Percentiles rank a stretch among this genome's conserved stretches.
These are phyloP conservation scores for Abrus pulchellus DNA, from an alignment of 306 rosid species.

Conservation along the genomic window DNA sequence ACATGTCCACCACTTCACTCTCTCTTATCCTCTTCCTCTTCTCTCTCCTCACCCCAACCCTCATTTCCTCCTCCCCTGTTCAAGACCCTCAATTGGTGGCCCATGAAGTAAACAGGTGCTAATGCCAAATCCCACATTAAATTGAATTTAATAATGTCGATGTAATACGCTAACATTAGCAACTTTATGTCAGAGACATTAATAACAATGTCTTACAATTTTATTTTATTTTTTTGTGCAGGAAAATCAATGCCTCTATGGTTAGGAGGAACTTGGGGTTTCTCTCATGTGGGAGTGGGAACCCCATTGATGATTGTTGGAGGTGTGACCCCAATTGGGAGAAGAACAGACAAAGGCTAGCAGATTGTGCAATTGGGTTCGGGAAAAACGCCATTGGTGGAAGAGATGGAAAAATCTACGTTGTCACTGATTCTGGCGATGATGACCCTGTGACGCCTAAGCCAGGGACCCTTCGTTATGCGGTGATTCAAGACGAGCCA, in stretches of 20 bases:
- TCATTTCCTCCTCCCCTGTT: conserved; percentile 65
- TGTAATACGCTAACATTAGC: too few relatives aligned
- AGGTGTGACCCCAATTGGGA: conserved; percentile 91
- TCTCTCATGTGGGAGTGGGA: conserved; percentile 85
- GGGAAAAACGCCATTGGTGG: conserved; percentile 94
- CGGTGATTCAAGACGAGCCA: conserved; percentile 91
- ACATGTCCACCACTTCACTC: conserved; percentile 56
- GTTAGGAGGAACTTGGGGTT: conserved; percentile 80
- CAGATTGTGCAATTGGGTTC: conserved; percentile 96
- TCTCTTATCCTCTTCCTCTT: conserved; percentile 49
- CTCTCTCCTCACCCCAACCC: conserved; percentile 56
- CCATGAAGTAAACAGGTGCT: conserved; percentile 75
- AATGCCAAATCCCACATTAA: conserved; percentile 8
- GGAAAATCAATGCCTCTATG: conserved; percentile 73
- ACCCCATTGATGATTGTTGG: conserved; percentile 99
- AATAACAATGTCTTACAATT: conserved; percentile 11
- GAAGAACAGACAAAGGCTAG: conserved; percentile 80
- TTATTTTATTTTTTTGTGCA: conserved; percentile 20
- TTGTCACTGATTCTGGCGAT: conserved; percentile 81
- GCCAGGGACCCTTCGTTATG: conserved; percentile 92
- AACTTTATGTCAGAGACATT: not conserved
- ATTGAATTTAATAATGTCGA: too few relatives aligned
- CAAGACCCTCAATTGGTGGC: conserved; percentile 70
- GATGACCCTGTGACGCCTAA: conserved; percentile 73
- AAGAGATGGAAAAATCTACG: conserved; percentile 74